Evolutionary conservation across 768 basidiomycete genomes (phyloP), one percentile per base, ranked within the genome.

Genomic region (Phaeolepiota aurea): DNA sequence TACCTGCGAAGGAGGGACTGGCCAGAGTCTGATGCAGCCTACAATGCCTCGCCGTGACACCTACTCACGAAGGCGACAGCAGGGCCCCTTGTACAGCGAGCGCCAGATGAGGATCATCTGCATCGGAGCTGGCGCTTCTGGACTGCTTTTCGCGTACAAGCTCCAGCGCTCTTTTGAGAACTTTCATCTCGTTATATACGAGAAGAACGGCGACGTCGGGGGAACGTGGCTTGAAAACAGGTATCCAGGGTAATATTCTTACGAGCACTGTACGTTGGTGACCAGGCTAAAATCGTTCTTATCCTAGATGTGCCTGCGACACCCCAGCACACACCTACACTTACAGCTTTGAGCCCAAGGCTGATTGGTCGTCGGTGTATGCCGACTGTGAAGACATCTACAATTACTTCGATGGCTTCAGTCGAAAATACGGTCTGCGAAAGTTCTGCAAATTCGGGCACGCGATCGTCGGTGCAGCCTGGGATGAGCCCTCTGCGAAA

Each of bases 141-240:
- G 59, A 10, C 53, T 64, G 4, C 34, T 56, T 15, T 43, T 56
- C 15, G 55, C 56, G 1, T 63, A 64, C 48, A 63, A 62, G 39
- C 48, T 64, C 3, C 63, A 64, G 42, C 55, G 60, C 9, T 61
- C 56, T 9, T 63, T 65, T 44, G 42, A 54, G 3, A 55, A 61
- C 21, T 61, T 57, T 34, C 52, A 60, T 5, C 50, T 63, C 3
- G 51, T 49, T 4, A 13, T 60, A 10, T 65, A 63, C 42, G 63
- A 65, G 12, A 63, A 63, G 46, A 65, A 63, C 44, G 53, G 48
- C 12, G 45, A 52, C 0, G 20, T 65, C 1, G 48, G 48, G 9
- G 62, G 62, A 19, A 65, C 63, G 3, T 63, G 61, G 62, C 52
- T 50, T 13, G 61, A 61, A 42, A 65, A 65, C 48, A 54, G 46